These are phyloP conservation scores for Termitomyces sp. DNA, from an alignment of 768 basidiomycete genomes.

Conservation along the genomic window DNA sequence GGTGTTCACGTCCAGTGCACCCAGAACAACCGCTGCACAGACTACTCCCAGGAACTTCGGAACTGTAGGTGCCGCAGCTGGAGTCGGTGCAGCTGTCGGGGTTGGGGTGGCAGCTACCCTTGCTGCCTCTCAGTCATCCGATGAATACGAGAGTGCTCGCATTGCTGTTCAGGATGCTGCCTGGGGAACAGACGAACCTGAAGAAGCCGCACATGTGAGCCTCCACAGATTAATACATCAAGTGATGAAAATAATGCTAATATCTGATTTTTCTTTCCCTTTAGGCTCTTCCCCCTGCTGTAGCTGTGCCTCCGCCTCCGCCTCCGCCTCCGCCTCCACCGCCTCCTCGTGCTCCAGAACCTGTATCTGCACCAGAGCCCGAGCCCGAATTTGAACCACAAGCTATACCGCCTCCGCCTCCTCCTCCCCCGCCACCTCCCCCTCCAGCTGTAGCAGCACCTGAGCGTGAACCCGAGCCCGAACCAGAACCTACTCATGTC, in stretches of 20 bases:
- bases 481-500: conserved; percentile 5
- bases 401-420: background rate
- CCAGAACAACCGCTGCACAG: conserved; percentile 37
- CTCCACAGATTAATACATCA: background rate
- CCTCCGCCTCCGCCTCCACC: conserved; percentile 39
- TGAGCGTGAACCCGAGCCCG: background rate
- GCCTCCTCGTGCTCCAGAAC: conserved; percentile 26
- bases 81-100: conserved; percentile 38
- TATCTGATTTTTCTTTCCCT: conserved; percentile 19
- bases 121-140: conserved; percentile 27
- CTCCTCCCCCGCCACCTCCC: background rate
- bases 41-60: conserved; percentile 45
- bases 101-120: conserved; percentile 33
- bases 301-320: conserved; percentile 22
- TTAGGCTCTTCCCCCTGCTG: conserved; percentile 38
- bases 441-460: background rate
- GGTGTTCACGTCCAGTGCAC: conserved; percentile 44
- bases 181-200: conserved; percentile 29
- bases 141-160: conserved; percentile 22
- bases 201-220: conserved; percentile 31
- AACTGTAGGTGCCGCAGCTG: conserved; percentile 30
- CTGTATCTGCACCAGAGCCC: conserved; percentile 39
- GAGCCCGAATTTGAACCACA: conserved; percentile 25
- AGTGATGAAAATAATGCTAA: conserved; percentile 9
- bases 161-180: conserved; percentile 30